phyloP scores from a whole-genome alignment of 2,329 filamentous ascomycete genomes.

The Aspergillus cejpii region DNA sequence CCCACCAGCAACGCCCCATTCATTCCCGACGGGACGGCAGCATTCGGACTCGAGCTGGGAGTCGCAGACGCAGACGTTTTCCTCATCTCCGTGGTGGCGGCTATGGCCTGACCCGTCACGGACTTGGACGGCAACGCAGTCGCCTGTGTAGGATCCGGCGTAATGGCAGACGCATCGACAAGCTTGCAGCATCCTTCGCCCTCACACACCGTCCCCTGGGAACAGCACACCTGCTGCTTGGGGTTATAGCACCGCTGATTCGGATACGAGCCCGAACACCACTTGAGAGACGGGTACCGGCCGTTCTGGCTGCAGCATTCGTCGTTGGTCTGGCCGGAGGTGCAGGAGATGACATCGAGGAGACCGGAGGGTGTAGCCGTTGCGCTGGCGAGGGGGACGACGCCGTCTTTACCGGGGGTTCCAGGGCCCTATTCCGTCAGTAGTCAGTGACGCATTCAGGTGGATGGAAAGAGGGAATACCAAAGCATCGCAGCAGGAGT shows the following conservation, averaged over 20 bases:
- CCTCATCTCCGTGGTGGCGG: background rate
- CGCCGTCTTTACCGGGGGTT: background rate
- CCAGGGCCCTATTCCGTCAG: background rate
- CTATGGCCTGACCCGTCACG: background rate
- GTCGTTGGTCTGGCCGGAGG: conserved; percentile 1
- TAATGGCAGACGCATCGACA: background rate
- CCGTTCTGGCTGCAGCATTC: conserved; percentile 3
- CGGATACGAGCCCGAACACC: conserved; percentile 2
- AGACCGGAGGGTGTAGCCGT: background rate
- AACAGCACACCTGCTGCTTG: conserved; percentile 2
- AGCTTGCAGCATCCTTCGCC: conserved; percentile 5
- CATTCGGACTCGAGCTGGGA: background rate
- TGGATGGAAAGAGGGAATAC: background rate
- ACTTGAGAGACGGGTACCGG: conserved; percentile 1
- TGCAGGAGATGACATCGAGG: background rate
- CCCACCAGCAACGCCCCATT: background rate
- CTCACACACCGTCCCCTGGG: conserved; percentile 5
- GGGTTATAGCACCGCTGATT: conserved; percentile 2
- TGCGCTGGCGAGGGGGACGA: background rate
- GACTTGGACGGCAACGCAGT: background rate
- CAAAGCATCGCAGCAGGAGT: background rate
- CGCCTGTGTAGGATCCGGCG: background rate
- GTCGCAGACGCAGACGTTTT: background rate
- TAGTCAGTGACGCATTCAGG: background rate
- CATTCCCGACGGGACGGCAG: background rate